Base-by-base conservation (phyloP, 2,329 filamentous ascomycete species). In the Herpotrichia juniperi region DNA sequence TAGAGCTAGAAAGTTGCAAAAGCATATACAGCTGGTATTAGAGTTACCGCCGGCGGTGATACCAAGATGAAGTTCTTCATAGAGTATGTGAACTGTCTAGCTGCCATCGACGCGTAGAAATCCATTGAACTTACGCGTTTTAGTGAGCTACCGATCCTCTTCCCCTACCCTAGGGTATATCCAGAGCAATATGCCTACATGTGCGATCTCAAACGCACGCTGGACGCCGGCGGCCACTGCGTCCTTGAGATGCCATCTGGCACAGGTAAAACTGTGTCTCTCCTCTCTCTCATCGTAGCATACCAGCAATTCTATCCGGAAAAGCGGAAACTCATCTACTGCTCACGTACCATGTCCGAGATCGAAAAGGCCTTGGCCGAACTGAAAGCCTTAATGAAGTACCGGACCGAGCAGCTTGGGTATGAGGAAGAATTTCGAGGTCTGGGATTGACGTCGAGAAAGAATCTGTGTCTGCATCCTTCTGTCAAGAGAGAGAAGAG, bases 301-400 rank as follows among this genome's bases (percentile, higher is more conserved):
- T 99, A 99, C 68, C 96, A 99, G 75, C 90, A 94, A 72, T 88
- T 93, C 71, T 93, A 93, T 67, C 91, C 93, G 2, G 91, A 96
- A 70, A 91, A 94, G 66, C 84, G 96, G 50, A 99, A 99, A 76
- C 86, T 99, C 46, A 97, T 99, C 50, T 99, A 99, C 76, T 99
- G 94, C 80, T 99, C 94, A 58, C 92, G 94, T 87, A 99, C 94
- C 50, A 99, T 99, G 93, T 99, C 94, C 31, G 94, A 99, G 78
- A 99, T 99, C 67, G 94, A 99, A 73, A 99, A 99, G 77, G 94
- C 96, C 0, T 77, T 99, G 46, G 90, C 91, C 9, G 94, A 99
- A 75, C 74, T 99, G 63, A 92, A 94, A 72, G 87, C 87, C 21
- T 77, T 99, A 47, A 99, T 99, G 93, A 96, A 96, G 70, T 97